phyloP scores from a whole-genome alignment of 805 yeast genomes.

The Saccharomycopsis sp. region DNA sequence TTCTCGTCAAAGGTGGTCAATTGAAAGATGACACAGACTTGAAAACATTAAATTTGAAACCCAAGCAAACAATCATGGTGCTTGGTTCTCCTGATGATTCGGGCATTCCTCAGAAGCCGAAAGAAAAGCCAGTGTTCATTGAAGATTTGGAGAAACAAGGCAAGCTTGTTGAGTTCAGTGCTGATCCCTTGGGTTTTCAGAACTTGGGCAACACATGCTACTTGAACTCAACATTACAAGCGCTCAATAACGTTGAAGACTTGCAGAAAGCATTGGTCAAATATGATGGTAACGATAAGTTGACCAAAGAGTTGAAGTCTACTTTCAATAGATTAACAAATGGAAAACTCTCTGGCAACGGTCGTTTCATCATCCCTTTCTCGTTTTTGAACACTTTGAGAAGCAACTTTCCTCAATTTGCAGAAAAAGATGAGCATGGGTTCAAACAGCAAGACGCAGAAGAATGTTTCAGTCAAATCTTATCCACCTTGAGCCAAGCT shows the following conservation, averaged over 20 bases:
- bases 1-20: slow-evolving; percentile 84
- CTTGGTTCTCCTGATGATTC: slow-evolving; percentile 79
- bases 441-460: slow-evolving; percentile 99
- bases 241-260: slow-evolving; percentile 79
- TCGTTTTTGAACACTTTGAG: slow-evolving; percentile 59
- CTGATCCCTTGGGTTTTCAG: slow-evolving; percentile 84
- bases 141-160: slow-evolving; percentile 47
- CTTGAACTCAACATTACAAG: slow-evolving; percentile 81
- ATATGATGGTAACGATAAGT: slow-evolving; percentile 40
- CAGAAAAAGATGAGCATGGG: slow-evolving; percentile 53
- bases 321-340: slow-evolving; percentile 33
- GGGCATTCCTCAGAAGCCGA: slow-evolving; percentile 35
- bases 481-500: slow-evolving; percentile 41
- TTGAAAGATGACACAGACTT: slow-evolving; percentile 58
- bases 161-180: slow-evolving; percentile 12
- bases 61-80: slow-evolving; percentile 69
- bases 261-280: slow-evolving; percentile 54
- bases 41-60: slow-evolving; percentile 44
- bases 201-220: slow-evolving; percentile 96
- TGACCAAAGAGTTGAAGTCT: slow-evolving; percentile 41
- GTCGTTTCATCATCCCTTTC: slow-evolving; percentile 54
- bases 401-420: slow-evolving; percentile 75
- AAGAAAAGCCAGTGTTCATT: slow-evolving; percentile 46
- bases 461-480: slow-evolving; percentile 80
- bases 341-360: slow-evolving; percentile 27